Base-by-base conservation (phyloP, 495 filamentous ascomycete species). In the Aspergillus ellipticus region DNA sequence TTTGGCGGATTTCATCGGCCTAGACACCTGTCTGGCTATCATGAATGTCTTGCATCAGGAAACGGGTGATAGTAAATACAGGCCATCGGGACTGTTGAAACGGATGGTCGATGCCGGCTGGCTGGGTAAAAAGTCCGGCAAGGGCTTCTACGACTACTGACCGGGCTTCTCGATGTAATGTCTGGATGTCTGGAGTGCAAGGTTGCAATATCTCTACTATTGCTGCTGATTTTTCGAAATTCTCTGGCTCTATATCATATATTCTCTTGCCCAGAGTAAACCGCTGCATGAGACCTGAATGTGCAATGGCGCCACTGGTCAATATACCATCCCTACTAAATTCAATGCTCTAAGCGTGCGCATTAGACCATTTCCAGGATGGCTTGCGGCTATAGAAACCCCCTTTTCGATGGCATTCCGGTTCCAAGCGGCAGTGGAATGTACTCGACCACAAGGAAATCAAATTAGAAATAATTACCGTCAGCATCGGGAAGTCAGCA, bases 71-170 rank as follows among this genome's bases (percentile, higher is more conserved):
- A 89, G 85, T 55, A 99, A 99, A 73, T 99, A 99, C 65, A 75
- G 94, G 42, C 92, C 95, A 0, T 84, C 88, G 28, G 88, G 95
- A 46, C 73, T 96, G 51, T 74, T 99, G 58, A 78, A 82, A 64
- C 92, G 93, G 69, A 97, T 97, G 94, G 95, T 99, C 0, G 91
- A 96, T 80, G 94, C 94, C 9, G 95, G 95, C 7, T 99, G 94
- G 94, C 62, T 96, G 58, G 94, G 94, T 22, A 97, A 95, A 85
- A 99, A 99, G 82, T 89, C 85, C 62, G 91, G 93, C 16, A 97
- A 92, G 76, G 94, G 94, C 10, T 97, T 97, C 70, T 97, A 96
- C 68, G 88, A 94, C 28, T 97, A 96, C 62, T 82, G 51, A 69
- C 48, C 10, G 31, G 20, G 19, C 42, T n/a, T 63, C 58, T 53